A percentile compares a stretch with the other conserved stretches of the same genome.
Conservation (phyloP, 2,329 filamentous ascomycete species). For the Hypomyces rosellus region DNA sequence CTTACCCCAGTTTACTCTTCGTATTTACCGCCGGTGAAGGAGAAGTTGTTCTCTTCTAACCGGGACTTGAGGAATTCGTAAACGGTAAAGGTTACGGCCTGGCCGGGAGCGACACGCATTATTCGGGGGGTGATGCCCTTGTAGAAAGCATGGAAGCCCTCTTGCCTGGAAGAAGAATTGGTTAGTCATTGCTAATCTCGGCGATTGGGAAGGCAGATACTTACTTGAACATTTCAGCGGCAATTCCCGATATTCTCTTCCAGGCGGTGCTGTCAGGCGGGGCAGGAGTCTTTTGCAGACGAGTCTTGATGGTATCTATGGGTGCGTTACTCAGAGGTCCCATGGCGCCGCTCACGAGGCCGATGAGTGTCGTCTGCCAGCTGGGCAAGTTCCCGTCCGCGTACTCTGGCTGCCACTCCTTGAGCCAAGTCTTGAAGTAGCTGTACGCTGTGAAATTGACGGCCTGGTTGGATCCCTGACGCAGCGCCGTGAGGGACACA, state of each 20-base stretch:
- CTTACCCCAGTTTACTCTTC: slow-evolving; percentile 47
- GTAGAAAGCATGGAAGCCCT: slow-evolving; percentile 92
- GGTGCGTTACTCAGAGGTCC: slow-evolving; percentile 94
- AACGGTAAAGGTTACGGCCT: slow-evolving; percentile 72
- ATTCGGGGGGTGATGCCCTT: slow-evolving; percentile 97
- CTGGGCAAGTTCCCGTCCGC: slow-evolving; percentile 62
- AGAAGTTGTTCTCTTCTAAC: slow-evolving; percentile 59
- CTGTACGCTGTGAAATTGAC: slow-evolving; percentile 98
- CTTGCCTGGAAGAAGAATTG: slow-evolving; percentile 53
- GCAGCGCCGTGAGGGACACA: slow-evolving; percentile 84
- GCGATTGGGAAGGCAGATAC: slow-evolving; percentile 20
- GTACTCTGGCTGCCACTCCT: slow-evolving; percentile 65
- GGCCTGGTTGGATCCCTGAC: slow-evolving; percentile 95
- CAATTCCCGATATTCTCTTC: slow-evolving; percentile 70
- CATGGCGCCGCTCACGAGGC: slow-evolving; percentile 87
- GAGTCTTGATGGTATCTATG: slow-evolving; percentile 98
- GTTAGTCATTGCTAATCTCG: neutral
- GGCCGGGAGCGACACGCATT: slow-evolving; percentile 94
- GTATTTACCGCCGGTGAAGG: slow-evolving; percentile 56
- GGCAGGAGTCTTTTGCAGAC: slow-evolving; percentile 83
- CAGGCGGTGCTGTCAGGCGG: slow-evolving; percentile 75
- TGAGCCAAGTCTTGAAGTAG: slow-evolving; percentile 77
- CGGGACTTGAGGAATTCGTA: slow-evolving; percentile 72
- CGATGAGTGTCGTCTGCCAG: slow-evolving; percentile 88
- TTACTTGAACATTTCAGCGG: slow-evolving; percentile 75